Evolutionary conservation across 305 asterid species (phyloP).

Genomic region (Fraxinus sp.): DNA sequence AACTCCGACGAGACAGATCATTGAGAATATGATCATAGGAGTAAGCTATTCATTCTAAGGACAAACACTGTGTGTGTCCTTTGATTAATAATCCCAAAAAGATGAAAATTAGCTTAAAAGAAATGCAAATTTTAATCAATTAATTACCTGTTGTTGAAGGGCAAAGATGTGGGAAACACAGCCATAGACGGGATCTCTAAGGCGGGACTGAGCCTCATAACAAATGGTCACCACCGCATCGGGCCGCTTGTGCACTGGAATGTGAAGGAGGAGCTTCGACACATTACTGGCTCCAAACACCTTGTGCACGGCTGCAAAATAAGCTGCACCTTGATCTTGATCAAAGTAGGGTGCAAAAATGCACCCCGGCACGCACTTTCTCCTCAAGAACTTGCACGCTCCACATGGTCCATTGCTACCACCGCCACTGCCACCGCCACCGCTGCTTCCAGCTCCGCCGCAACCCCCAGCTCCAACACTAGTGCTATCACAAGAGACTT

Average conservation of each 20-base stretch:
- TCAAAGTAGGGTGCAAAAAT: slow-evolving; percentile 88
- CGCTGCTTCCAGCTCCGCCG: slow-evolving; percentile 29
- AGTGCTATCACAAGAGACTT: slow-evolving; percentile 38
- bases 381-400: slow-evolving; percentile 88
- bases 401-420: slow-evolving; percentile 85
- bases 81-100: background rate
- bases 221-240: slow-evolving; percentile 85
- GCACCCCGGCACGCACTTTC: slow-evolving; percentile 83
- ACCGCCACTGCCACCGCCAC: slow-evolving; percentile 27
- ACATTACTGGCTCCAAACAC: slow-evolving; percentile 93
- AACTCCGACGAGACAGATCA: slow-evolving; percentile 46
- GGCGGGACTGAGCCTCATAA: slow-evolving; percentile 83
- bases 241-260: slow-evolving; percentile 67
- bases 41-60: background rate
- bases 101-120: background rate
- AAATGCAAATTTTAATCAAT: background rate
- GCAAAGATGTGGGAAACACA: slow-evolving; percentile 81
- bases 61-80: background rate
- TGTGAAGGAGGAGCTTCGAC: slow-evolving; percentile 74
- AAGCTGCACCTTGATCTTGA: slow-evolving; percentile 91
- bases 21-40: slow-evolving; percentile 20
- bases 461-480: slow-evolving; percentile 20
- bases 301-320: slow-evolving; percentile 91
- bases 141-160: slow-evolving; percentile 77
- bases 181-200: slow-evolving; percentile 80